Percentiles rank a stretch among this genome's conserved stretches.
These are phyloP conservation scores for Chaetomiaceae sp. DNA, from an alignment of 2,329 filamentous ascomycete species.

Conservation along the genomic window DNA sequence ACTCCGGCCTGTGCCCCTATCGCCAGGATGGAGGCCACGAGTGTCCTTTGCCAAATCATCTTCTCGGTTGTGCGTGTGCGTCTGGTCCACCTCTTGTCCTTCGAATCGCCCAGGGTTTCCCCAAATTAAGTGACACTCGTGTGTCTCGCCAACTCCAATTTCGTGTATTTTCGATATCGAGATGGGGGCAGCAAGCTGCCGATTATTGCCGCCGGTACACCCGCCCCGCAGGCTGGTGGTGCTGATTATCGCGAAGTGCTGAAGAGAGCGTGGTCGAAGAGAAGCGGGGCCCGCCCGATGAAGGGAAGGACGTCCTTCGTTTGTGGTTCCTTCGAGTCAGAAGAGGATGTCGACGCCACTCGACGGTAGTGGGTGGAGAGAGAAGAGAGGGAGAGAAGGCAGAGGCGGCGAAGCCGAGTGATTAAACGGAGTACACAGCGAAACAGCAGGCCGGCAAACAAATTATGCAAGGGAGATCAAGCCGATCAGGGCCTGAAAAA, in stretches of 20 bases:
- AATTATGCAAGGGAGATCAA: slow-evolving; percentile 20
- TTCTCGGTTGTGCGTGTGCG: slow-evolving; percentile 14
- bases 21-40: slow-evolving; percentile 33
- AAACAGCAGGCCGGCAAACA: slow-evolving; percentile 4
- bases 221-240: slow-evolving; percentile 3
- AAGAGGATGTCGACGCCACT: slow-evolving; percentile 18
- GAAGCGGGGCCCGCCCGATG: slow-evolving; percentile 31
- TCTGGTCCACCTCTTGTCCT: slow-evolving; percentile 12
- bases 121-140: slow-evolving; percentile 10
- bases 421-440: slow-evolving; percentile 12
- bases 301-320: slow-evolving; percentile 24
- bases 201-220: neutral
- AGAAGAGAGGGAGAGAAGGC: slow-evolving; percentile 14
- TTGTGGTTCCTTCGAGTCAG: slow-evolving; percentile 13
- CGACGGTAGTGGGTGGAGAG: slow-evolving; percentile 18
- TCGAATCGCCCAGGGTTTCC: slow-evolving; percentile 10
- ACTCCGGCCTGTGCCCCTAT: slow-evolving; percentile 32
- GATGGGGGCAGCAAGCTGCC: slow-evolving; percentile 16
- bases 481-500: slow-evolving; percentile 16
- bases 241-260: neutral
- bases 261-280: slow-evolving; percentile 15
- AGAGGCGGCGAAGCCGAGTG: slow-evolving; percentile 6
- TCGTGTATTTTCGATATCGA: too few species aligned
- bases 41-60: slow-evolving; percentile 34
- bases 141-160: slow-evolving; percentile 14